A percentile compares a stretch with the other conserved stretches of the same genome.
These are phyloP conservation scores for Caloboletus inedulis DNA, from an alignment of 1,284 basidiomycete genomes.

Conservation along the genomic window DNA sequence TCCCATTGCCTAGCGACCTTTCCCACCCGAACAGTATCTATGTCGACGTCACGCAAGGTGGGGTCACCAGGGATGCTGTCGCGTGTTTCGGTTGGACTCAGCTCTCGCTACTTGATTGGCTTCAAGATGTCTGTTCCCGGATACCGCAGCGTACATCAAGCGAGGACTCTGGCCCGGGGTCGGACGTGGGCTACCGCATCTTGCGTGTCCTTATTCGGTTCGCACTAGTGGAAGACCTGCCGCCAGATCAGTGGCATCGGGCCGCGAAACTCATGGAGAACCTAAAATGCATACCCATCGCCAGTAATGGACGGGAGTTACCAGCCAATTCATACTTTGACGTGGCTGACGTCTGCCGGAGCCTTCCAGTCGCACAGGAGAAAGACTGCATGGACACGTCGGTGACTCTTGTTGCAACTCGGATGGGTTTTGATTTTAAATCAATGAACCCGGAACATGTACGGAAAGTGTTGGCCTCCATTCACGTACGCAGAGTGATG, in stretches of 20 bases:
- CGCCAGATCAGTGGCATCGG: conserved; percentile 63
- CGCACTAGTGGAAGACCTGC: conserved; percentile 68
- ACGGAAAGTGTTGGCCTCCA: background rate
- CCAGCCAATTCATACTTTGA: conserved; percentile 26
- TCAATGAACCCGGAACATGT: background rate
- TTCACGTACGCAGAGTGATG: background rate
- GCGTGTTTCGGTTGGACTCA: conserved; percentile 71
- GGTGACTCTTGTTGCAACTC: background rate
- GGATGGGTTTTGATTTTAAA: background rate
- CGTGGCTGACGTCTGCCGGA: conserved; percentile 19
- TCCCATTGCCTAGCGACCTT: conserved; percentile 77
- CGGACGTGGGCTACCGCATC: conserved; percentile 33
- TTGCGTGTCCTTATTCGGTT: conserved; percentile 68
- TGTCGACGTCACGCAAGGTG: conserved; percentile 55
- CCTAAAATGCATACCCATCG: conserved; percentile 82
- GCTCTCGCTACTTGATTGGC: conserved; percentile 51
- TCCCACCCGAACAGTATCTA: conserved; percentile 49
- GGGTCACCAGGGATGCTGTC: conserved; percentile 62
- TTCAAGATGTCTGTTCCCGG: conserved; percentile 3
- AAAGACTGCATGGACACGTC: conserved; percentile 3
- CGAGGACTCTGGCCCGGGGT: conserved; percentile 50
- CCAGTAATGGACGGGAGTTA: conserved; percentile 33
- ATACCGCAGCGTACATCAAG: background rate
- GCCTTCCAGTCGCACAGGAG: conserved; percentile 19
- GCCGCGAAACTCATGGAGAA: conserved; percentile 56